Conservation (phyloP, 106 monocot genomes). For the Vanilla planifolia region DNA sequence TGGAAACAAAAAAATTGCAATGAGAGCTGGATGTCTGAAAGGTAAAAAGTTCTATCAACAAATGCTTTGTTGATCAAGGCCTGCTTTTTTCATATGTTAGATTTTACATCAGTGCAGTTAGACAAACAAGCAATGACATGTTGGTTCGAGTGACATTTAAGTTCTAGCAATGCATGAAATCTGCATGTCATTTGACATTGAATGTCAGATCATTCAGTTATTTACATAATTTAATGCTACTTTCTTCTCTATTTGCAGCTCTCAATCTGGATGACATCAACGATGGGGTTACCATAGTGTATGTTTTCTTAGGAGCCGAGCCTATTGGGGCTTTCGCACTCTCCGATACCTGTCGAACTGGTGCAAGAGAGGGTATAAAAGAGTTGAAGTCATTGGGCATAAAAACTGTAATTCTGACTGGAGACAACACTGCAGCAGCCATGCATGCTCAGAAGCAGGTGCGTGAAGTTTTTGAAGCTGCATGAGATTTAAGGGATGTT, state of each 20-base stretch:
- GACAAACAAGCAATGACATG: too few species aligned
- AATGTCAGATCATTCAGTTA: not conserved
- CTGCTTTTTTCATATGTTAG: too few species aligned
- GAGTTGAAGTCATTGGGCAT: conserved; percentile 57
- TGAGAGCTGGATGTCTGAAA: conserved; percentile 51
- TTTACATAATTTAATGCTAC: not conserved
- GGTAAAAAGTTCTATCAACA: conserved; percentile 41
- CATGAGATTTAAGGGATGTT: too few species aligned
- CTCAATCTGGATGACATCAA: conserved; percentile 28
- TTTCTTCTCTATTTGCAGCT: conserved; percentile 24
- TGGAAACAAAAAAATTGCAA: conserved; percentile 77
- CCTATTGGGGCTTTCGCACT: conserved; percentile 65
- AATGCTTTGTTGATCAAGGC: too few species aligned
- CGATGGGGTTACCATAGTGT: conserved; percentile 59
- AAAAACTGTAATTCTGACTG: conserved; percentile 80
- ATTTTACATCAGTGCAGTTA: too few species aligned
- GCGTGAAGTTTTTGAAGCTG: not conserved
- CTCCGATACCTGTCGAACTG: conserved; percentile 69
- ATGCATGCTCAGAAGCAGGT: conserved; percentile 71
- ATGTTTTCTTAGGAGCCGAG: conserved; percentile 35
- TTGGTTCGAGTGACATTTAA: too few species aligned
- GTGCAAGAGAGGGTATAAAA: conserved; percentile 56
- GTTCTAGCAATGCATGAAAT: not conserved
- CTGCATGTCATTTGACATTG: not conserved
- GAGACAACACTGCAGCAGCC: conserved; percentile 71